Percentiles rank a stretch among this genome's conserved stretches.
Evolutionary conservation across 768 basidiomycete genomes (phyloP).

Genomic region (Gloeopeniophorella convolvens): DNA sequence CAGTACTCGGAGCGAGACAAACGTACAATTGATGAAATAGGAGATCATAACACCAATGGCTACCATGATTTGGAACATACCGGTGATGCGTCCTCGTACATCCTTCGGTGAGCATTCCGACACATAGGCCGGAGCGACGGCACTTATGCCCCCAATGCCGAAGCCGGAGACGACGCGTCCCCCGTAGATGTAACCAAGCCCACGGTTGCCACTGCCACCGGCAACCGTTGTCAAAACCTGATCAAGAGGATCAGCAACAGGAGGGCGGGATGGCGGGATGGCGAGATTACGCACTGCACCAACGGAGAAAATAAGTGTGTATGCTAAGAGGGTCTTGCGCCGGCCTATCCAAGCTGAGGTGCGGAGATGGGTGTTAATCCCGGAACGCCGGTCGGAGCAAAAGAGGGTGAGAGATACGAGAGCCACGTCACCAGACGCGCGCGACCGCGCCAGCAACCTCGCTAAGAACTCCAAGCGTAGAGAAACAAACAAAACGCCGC

Average conservation of each 20-base stretch:
- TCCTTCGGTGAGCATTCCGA: constrained; percentile 85
- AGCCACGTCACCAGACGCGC: no score
- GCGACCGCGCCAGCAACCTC: no score
- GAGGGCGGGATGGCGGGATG: neutral
- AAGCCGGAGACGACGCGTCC: constrained; percentile 77
- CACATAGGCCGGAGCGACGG: constrained; percentile 82
- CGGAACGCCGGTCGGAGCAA: no score
- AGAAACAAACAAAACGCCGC: no score
- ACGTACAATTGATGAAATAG: constrained; percentile 73
- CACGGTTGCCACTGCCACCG: constrained; percentile 42
- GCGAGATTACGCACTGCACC: constrained; percentile 55
- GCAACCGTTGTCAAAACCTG: constrained; percentile 71
- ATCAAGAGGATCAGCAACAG: neutral
- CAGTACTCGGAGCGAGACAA: neutral
- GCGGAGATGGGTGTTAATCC: neutral
- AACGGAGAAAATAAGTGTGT: constrained; percentile 55
- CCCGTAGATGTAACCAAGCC: constrained; percentile 65
- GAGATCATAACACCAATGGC: constrained; percentile 81
- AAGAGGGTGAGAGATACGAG: no score
- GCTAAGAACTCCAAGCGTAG: no score
- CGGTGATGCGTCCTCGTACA: constrained; percentile 80
- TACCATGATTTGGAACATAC: constrained; percentile 83
- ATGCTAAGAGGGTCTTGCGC: constrained; percentile 52
- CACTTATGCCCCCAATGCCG: constrained; percentile 77
- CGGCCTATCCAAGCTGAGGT: constrained; percentile 57